Evolutionary conservation across 1,284 basidiomycete species (phyloP), one percentile per base, ranked within the genome.

Genomic region (Trichosporon coremiiforme): DNA sequence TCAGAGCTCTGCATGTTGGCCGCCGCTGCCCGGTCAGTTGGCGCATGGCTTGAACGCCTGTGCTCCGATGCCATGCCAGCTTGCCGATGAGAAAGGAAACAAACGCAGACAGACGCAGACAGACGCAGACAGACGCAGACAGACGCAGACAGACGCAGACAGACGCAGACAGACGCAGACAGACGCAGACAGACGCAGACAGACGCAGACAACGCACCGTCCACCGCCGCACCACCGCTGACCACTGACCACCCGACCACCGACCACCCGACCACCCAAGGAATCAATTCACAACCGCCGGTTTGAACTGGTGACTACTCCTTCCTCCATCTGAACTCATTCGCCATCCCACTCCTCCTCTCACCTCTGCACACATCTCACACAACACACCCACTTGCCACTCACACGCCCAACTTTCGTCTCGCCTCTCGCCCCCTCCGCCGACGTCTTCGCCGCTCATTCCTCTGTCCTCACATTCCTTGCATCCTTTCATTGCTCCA

Each of bases 241-340:
- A 55, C 7, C 53, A 12, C 53, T 10, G 36, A 38, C 36, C n/a
- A n/a, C n/a, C n/a, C n/a, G n/a, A n/a, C n/a, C n/a, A n/a, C n/a
- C n/a, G n/a, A n/a, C n/a, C n/a, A n/a, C n/a, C n/a, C n/a, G n/a
- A n/a, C 36, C 2, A n/a, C n/a, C 9, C 53, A 31, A 57, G 55
- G 55, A 57, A 57, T 17, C 55, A 57, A 57, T 57, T 57, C 55
- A 57, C 55, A 57, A 29, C 55, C 55, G 55, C 29, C 55, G 15
- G 55, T 57, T 57, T 33, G 33, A 8, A 4, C 41, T 45, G 50
- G 55, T 57, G 55, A 57, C 55, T 57, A 57, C 55, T 57, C 55
- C 25, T 31, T 57, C 55, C 25, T 31, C 8, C 25, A 29, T 31
- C 50, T 20, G 8, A 3, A 13, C 55, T 57, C 55, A 25, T 10